A percentile compares a stretch with the other conserved stretches of the same genome.
Conservation (phyloP, 1,139 yeast genomes). For the Yamadazyma membranifaciens region DNA sequence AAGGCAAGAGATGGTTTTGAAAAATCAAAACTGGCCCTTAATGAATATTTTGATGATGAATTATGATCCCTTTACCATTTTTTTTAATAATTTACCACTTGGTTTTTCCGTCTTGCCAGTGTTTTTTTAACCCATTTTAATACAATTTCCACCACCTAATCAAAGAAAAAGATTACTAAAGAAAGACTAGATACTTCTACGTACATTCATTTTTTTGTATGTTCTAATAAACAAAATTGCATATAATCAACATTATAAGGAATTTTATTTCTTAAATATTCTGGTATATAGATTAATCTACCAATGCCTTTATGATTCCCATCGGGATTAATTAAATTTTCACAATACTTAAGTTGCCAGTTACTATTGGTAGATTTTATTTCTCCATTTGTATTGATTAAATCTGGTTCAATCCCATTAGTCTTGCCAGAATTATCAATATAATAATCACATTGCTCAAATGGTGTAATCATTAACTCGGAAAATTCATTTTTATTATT, state of each 20-base stretch:
- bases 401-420: conserved; percentile 16
- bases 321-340: conserved; percentile 47
- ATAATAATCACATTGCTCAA: conserved; percentile 54
- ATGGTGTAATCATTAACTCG: conserved; percentile 43
- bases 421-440: conserved; percentile 47
- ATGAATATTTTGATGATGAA: conserved; percentile 56
- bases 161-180: neutral
- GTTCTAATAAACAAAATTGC: conserved; percentile 42
- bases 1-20: conserved; percentile 58
- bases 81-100: neutral
- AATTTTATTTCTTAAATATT: conserved; percentile 19
- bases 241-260: conserved; percentile 38
- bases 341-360: conserved; percentile 47
- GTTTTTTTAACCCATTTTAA: no score
- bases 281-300: conserved; percentile 47
- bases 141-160: no score
- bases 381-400: conserved; percentile 4
- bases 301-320: conserved; percentile 43
- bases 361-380: conserved; percentile 12
- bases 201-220: conserved; percentile 8
- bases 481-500: conserved; percentile 69
- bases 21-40: conserved; percentile 55
- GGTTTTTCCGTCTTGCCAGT: neutral
- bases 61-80: conserved; percentile 21
- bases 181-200: neutral